These are phyloP conservation scores for Cyclotella atomus DNA, from an alignment of 108 stramenopile species.

Conservation along the genomic window DNA sequence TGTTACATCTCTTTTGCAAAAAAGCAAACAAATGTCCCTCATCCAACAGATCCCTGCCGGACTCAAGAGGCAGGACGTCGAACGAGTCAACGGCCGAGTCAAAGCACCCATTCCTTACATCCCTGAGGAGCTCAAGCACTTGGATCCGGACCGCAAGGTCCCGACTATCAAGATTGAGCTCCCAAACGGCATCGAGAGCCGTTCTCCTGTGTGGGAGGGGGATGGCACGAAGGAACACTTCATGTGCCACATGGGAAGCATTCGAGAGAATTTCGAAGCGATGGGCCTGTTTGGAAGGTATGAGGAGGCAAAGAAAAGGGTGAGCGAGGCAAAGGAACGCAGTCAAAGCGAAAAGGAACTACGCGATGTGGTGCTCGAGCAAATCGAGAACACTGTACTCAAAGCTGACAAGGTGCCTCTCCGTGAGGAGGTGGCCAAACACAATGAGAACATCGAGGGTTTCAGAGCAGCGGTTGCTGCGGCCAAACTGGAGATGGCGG, in stretches of 20 bases:
- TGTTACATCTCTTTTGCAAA: not conserved
- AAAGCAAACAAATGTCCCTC: not conserved
- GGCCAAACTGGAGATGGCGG: not conserved
- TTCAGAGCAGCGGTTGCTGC: not conserved
- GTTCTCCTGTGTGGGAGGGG: not conserved
- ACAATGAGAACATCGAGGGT: not conserved
- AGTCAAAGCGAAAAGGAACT: not conserved
- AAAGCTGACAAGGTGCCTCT: not conserved
- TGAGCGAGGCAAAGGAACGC: not conserved
- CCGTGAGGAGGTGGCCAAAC: not conserved
- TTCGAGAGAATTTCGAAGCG: not conserved
- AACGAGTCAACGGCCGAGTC: not conserved
- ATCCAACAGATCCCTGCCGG: not conserved
- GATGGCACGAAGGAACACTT: not conserved
- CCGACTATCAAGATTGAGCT: not conserved
- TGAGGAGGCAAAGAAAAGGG: not conserved
- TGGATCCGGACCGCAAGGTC: not conserved
- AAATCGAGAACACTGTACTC: not conserved
- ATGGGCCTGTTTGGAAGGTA: not conserved
- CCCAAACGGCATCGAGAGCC: not conserved
- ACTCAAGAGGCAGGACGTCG: not conserved
- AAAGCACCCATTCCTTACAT: not conserved
- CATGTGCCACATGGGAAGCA: not conserved
- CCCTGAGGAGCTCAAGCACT: not conserved
- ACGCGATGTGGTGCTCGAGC: not conserved